Base-by-base conservation (phyloP, 2,329 filamentous ascomycete genomes). In the Thielaviopsis populi region DNA sequence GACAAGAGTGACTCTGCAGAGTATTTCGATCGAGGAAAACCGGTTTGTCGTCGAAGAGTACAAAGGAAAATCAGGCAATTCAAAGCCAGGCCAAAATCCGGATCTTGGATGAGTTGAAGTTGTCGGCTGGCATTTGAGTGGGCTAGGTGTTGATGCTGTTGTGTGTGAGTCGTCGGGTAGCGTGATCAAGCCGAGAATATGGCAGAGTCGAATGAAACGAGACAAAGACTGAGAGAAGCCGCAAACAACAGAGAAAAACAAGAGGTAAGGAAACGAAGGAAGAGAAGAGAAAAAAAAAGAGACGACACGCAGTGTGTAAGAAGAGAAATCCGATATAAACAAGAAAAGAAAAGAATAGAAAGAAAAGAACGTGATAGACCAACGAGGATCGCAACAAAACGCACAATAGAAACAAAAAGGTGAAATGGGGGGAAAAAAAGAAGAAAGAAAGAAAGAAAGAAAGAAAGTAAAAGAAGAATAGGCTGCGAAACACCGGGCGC, bases 271-370 rank as follows among this genome's bases (percentile, higher is more conserved):
- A 22, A 37, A 33, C 17, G 6, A 42, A 43, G 46, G 24, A 50
- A 46, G 48, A 56, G 37, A 54, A 48, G 8, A 58, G 13, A 56
- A 24, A 22, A 43, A 65, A 62, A 53, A 53, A 65, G 30, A 59
- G 63, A 65, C 59, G 56, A 50, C 62, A 64, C 62, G 43, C 58
- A 61, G 59, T 58, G 59, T 48, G 58, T 43, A 40, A 56, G 22
- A 42, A 42, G 43, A 46, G 33, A 48, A 61, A 24, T n/a, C 6
- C 33, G 17, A 48, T 42, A 42, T 59, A 43, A 41, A 54, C 17
- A 40, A 37, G 42, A 43, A 59, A 37, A n/a, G 33, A 58, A 30
- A 37, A 58, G 27, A 22, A 53, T 17, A 30, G 19, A 33, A 33
- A 59, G 22, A 59, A 59, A 48, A 50, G 30, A 33, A 22, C 27